Base-by-base conservation (phyloP, 2,329 filamentous ascomycete genomes). In the Paracoccidioides brasiliensis region DNA sequence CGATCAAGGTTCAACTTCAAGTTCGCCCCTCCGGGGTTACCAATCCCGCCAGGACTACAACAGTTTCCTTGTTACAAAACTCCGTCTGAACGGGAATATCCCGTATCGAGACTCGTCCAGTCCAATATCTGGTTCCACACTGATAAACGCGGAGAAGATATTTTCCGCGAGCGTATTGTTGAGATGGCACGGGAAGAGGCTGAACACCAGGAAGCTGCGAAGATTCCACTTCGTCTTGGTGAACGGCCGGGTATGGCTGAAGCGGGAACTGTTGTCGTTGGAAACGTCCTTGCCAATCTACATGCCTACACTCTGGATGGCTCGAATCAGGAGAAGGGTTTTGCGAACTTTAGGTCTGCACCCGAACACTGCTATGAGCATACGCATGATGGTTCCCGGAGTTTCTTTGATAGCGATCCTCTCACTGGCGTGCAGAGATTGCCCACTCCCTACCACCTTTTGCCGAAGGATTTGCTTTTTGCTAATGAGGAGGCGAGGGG, bases 291-390 rank as follows among this genome's bases (percentile, higher is more conserved):
- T n/a, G 56, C 48, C 33, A 61, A 58, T 46, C 49, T 61, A 6
- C 52, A 55, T n/a, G 56, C 55, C 3, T 61, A 61, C 35, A 38
- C 55, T 38, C 46, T 45, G 8, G 49, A 52, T 37, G 41, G 54
- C 15, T 45, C 45, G 8, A 52, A 56, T 3, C 40, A 59, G 53
- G 35, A 45, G 32, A 54, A 33, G 35, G 55, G 57, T 44, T 58
- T 61, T 52, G 56, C 59, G 3, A 53, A 58, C 46, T 61, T 58
- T 55, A 49, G 51, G 4, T 41, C 52, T n/a, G 56, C 52, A 14
- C 56, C 59, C 1, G 41, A 58, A 14, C 28, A 53, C 35, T 55
- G 49, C 32, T 45, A 46, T 22, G 57, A 57, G n/a, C 50, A 50
- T 8, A 37, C 41, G 40, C 55, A 55, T 4, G 55, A 49, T 52